A percentile compares a stretch with the other conserved stretches of the same genome.
phyloP scores from a whole-genome alignment of 352 stramenopile genomes.

The Saprolegnia diclina region DNA sequence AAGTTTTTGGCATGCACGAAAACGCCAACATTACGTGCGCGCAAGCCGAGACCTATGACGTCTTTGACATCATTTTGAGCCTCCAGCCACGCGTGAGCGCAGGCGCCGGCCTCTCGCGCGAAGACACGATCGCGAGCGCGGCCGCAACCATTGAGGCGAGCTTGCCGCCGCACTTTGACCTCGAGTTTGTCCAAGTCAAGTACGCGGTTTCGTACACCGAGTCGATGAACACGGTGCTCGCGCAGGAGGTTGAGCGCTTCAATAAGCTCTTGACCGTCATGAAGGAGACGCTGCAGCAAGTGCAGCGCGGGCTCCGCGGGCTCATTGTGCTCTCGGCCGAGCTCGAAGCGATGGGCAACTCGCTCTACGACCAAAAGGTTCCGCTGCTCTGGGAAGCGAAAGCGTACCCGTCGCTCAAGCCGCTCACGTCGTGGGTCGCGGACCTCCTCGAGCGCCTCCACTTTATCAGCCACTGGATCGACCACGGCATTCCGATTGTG shows the following conservation, averaged over 20 bases:
- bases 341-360: constrained; percentile 79
- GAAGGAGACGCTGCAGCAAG: constrained; percentile 70
- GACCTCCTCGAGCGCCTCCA: constrained; percentile 71
- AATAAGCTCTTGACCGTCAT: constrained; percentile 82
- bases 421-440: constrained; percentile 80
- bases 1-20: constrained; percentile 93
- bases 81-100: constrained; percentile 71
- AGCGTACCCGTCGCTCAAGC: constrained; percentile 89
- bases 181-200: constrained; percentile 76
- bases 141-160: constrained; percentile 77
- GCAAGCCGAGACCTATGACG: constrained; percentile 83
- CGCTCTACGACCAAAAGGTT: constrained; percentile 84
- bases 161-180: constrained; percentile 70
- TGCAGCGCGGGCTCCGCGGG: constrained; percentile 83
- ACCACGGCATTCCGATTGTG: constrained; percentile 60
- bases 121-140: constrained; percentile 84
- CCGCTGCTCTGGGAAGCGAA: constrained; percentile 83
- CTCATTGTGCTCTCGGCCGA: constrained; percentile 81
- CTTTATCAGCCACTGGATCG: constrained; percentile 71
- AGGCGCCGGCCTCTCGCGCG: constrained; percentile 69
- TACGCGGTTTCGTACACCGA: constrained; percentile 87
- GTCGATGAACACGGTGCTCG: constrained; percentile 90
- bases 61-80: constrained; percentile 69
- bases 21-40: constrained; percentile 93
- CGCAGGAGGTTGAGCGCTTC: constrained; percentile 89